A percentile compares a stretch with the other conserved stretches of the same genome.
These are phyloP conservation scores for Russula griseocarnosa DNA, from an alignment of 768 basidiomycete genomes.

Conservation along the genomic window DNA sequence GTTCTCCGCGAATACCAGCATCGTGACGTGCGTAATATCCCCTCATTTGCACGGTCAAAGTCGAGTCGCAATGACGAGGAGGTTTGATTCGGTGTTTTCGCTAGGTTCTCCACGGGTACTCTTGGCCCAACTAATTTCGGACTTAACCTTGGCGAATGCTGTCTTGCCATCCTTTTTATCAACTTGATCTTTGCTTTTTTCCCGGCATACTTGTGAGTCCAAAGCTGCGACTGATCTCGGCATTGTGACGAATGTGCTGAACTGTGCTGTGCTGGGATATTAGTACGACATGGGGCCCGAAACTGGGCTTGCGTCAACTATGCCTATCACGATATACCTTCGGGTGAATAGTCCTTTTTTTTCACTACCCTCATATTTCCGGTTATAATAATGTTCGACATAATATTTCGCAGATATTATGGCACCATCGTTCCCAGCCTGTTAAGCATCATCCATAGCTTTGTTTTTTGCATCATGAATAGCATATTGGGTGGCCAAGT, in stretches of 20 bases:
- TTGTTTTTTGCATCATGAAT: conserved; percentile 56
- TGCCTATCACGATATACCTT: conserved; percentile 62
- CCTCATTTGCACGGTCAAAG: neutral
- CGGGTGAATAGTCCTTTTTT: conserved; percentile 39
- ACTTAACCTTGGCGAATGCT: conserved; percentile 43
- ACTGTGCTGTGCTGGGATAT: neutral
- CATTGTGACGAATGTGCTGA: neutral
- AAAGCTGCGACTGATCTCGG: neutral
- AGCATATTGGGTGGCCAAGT: conserved; percentile 61
- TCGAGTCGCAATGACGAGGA: neutral
- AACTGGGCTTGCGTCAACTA: conserved; percentile 82
- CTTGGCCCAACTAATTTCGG: conserved; percentile 45
- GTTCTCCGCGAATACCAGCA: conserved; percentile 40
- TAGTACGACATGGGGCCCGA: conserved; percentile 68
- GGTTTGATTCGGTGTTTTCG: neutral
- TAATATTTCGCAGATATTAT: conserved; percentile 45
- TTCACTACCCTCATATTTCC: neutral
- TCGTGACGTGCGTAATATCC: conserved; percentile 37
- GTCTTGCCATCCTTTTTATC: conserved; percentile 44
- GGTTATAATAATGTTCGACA: neutral
- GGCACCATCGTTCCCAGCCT: conserved; percentile 47
- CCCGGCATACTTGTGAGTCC: conserved; percentile 45
- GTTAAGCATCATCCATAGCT: conserved; percentile 48
- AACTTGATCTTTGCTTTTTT: conserved; percentile 41
- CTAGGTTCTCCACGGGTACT: conserved; percentile 46